phyloP scores from a whole-genome alignment of 371 early-diverging fungal species.

The Rhizopus arrhizus region DNA sequence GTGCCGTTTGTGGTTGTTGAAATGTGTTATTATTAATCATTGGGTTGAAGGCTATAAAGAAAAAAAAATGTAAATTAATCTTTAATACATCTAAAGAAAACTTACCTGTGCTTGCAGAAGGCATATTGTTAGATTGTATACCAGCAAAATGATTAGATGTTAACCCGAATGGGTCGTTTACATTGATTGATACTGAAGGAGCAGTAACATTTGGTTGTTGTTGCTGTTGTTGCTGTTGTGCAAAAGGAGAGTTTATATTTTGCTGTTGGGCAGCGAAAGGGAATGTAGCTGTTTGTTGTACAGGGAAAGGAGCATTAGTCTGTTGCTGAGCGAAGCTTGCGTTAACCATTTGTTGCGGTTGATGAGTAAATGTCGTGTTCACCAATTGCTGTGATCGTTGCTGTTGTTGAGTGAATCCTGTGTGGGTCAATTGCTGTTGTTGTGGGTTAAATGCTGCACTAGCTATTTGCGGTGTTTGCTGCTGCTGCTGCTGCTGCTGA shows the following conservation, averaged over 20 bases:
- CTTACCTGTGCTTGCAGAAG: not conserved
- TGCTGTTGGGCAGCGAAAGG: conserved; percentile 1
- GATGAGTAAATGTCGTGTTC: no score
- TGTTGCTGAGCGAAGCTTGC: not conserved
- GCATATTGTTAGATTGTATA: not conserved
- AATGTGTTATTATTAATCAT: not conserved
- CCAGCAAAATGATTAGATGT: not conserved
- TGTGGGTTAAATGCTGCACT: not conserved
- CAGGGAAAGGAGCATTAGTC: not conserved
- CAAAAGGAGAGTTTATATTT: not conserved
- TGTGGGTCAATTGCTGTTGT: not conserved
- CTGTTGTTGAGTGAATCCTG: not conserved
- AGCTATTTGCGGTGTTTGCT: conserved; percentile 17
- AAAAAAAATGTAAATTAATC: not conserved
- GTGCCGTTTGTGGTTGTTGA: not conserved
- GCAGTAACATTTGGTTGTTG: not conserved
- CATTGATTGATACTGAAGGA: not conserved
- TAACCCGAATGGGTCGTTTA: not conserved
- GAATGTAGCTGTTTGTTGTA: conserved; percentile 3
- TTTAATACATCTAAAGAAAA: not conserved
- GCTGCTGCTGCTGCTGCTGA: conserved; percentile 29
- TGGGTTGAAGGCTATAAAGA: not conserved
- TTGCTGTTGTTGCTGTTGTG: not conserved
- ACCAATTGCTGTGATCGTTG: no score
- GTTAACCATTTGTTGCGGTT: no score